A percentile compares a stretch with the other conserved stretches of the same genome.
phyloP scores from a whole-genome alignment of 768 basidiomycete species.

The Baorangia bicolor region DNA sequence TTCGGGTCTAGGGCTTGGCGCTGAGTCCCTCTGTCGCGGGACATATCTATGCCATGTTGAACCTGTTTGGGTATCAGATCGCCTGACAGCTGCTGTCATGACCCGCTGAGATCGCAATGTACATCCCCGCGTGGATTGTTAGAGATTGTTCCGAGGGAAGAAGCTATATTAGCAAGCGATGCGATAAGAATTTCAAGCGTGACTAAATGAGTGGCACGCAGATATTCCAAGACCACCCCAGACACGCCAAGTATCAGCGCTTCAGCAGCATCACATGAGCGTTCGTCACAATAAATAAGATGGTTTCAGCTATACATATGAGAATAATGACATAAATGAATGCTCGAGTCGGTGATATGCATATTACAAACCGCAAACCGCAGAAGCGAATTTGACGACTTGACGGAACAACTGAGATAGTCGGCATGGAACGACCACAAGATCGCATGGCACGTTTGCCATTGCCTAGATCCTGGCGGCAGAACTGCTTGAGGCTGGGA shows the following conservation, averaged over 20 bases:
- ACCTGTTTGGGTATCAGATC: not conserved
- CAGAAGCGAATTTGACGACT: constrained; percentile 3
- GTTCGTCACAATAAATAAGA: constrained; percentile 4
- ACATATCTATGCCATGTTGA: not conserved
- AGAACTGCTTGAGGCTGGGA: not conserved
- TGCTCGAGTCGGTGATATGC: constrained; percentile 7
- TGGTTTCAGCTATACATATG: not conserved
- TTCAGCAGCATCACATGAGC: not conserved
- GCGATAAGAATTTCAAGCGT: not conserved
- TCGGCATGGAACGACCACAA: not conserved
- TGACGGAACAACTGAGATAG: not conserved
- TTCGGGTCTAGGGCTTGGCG: not conserved
- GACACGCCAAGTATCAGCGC: not conserved
- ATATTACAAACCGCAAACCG: constrained; percentile 2
- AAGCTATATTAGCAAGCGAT: not conserved
- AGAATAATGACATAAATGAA: constrained; percentile 9
- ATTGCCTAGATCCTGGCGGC: not conserved
- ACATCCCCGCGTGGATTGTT: not conserved
- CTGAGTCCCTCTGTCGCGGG: not conserved
- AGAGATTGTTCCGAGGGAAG: not conserved
- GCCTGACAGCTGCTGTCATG: not conserved
- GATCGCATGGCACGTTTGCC: not conserved
- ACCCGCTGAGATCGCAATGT: not conserved
- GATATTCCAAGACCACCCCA: not conserved
- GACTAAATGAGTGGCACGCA: not conserved